Percentiles rank a stretch among this genome's conserved stretches.
Evolutionary conservation across 805 yeast species (phyloP).

Genomic region (Tetrapisispora arboricola): DNA sequence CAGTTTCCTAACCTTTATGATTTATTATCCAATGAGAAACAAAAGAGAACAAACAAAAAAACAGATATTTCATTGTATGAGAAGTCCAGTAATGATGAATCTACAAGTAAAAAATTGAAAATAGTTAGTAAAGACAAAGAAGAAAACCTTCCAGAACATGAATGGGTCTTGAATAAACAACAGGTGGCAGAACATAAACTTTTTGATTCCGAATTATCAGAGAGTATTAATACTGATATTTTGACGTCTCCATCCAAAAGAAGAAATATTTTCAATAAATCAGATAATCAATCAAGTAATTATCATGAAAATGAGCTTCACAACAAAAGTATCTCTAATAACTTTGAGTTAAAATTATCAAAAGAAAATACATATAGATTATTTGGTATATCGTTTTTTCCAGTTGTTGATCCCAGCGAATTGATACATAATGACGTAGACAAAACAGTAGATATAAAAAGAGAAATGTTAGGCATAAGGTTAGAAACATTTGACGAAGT

Average conservation of each 20-base stretch:
- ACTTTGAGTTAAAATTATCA: constrained; percentile 8
- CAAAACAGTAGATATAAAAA: constrained; percentile 7
- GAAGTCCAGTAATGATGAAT: background rate
- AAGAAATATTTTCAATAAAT: background rate
- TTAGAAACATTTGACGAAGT: constrained; percentile 30
- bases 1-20: constrained; percentile 18
- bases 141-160: constrained; percentile 11
- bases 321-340: background rate
- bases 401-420: constrained; percentile 30
- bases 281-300: background rate
- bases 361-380: constrained; percentile 30
- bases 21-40: constrained; percentile 5
- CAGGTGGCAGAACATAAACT: constrained; percentile 15
- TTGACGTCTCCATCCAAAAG: constrained; percentile 26
- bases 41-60: background rate
- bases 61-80: background rate
- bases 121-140: background rate
- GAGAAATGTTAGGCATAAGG: constrained; percentile 30
- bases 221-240: constrained; percentile 15
- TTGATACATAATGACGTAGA: constrained; percentile 9
- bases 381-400: constrained; percentile 34
- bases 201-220: constrained; percentile 20
- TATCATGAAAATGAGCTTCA: background rate
- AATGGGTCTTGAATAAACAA: constrained; percentile 16
- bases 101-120: background rate